A percentile compares a stretch with the other conserved stretches of the same genome.
phyloP scores from a whole-genome alignment of 306 rosid species.

The Inga laurina region DNA sequence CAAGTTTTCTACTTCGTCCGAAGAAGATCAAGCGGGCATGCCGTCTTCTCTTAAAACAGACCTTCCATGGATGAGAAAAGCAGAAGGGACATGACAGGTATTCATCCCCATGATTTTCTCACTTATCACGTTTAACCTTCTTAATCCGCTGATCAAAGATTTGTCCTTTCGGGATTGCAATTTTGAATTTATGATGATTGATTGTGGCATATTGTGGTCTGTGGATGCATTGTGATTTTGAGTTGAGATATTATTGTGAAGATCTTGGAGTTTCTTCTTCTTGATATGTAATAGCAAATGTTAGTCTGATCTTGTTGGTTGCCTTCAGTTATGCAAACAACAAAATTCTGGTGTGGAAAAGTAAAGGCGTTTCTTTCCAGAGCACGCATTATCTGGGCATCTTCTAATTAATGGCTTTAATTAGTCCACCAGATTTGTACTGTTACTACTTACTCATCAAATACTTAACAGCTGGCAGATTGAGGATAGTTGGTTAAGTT shows the following conservation, averaged over 20 bases:
- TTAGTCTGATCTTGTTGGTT: neutral
- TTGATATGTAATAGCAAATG: conserved; percentile 17
- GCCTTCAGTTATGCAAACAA: conserved; percentile 2
- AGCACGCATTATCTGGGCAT: neutral
- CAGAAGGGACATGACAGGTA: conserved; percentile 51
- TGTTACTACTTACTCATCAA: neutral
- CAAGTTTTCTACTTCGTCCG: conserved; percentile 53
- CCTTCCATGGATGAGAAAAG: conserved; percentile 71
- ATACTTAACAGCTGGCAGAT: neutral
- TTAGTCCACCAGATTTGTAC: neutral
- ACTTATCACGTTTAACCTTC: neutral
- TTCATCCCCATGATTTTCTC: conserved; percentile 9
- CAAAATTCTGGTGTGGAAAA: neutral
- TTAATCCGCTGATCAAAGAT: conserved; percentile 33
- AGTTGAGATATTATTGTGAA: conserved; percentile 15
- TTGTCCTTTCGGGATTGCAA: conserved; percentile 39
- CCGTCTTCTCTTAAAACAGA: conserved; percentile 65
- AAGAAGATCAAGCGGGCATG: conserved; percentile 56
- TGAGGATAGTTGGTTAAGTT: neutral
- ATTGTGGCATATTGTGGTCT: conserved; percentile 8
- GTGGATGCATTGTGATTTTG: conserved; percentile 33
- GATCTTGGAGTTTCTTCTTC: neutral
- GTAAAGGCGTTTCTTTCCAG: neutral
- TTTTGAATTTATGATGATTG: conserved; percentile 38
- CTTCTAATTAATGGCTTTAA: neutral